A percentile compares a stretch with the other conserved stretches of the same genome.
Conservation (phyloP, 2,329 filamentous ascomycete species). For the Monascus ruber region DNA sequence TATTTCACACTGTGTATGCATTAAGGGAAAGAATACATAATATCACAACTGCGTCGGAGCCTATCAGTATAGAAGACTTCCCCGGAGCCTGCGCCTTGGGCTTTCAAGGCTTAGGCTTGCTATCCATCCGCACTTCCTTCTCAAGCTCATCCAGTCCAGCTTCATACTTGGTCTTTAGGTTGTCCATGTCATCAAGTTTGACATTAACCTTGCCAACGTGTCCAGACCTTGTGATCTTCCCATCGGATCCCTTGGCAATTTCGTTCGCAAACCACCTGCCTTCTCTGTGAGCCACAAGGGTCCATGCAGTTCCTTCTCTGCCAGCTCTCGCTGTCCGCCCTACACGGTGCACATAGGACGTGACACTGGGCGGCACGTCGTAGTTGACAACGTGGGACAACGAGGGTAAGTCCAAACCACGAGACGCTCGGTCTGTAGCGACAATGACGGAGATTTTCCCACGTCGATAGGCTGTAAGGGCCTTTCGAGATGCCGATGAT, state of each 20-base stretch:
- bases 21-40: no score
- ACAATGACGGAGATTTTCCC: slow-evolving; percentile 63
- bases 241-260: slow-evolving; percentile 45
- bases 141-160: slow-evolving; percentile 26
- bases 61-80: no score
- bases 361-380: slow-evolving; percentile 70
- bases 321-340: slow-evolving; percentile 82
- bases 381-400: slow-evolving; percentile 88
- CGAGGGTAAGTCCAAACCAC: slow-evolving; percentile 71
- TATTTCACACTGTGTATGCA: no score
- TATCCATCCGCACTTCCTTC: slow-evolving; percentile 21
- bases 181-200: slow-evolving; percentile 16
- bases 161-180: slow-evolving; percentile 20
- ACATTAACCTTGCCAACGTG: slow-evolving; percentile 20
- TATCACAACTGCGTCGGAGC: no score
- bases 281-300: slow-evolving; percentile 69
- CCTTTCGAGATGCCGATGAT: slow-evolving; percentile 57
- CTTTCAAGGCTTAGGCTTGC: slow-evolving; percentile 3
- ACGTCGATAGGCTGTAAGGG: slow-evolving; percentile 53
- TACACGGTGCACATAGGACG: slow-evolving; percentile 81
- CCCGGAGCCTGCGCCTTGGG: no score
- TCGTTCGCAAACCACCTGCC: slow-evolving; percentile 87
- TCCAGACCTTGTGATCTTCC: slow-evolving; percentile 20
- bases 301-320: slow-evolving; percentile 68
- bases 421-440: slow-evolving; percentile 84